phyloP scores from a whole-genome alignment of 2,329 filamentous ascomycete species.

The Fusarium graminum region DNA sequence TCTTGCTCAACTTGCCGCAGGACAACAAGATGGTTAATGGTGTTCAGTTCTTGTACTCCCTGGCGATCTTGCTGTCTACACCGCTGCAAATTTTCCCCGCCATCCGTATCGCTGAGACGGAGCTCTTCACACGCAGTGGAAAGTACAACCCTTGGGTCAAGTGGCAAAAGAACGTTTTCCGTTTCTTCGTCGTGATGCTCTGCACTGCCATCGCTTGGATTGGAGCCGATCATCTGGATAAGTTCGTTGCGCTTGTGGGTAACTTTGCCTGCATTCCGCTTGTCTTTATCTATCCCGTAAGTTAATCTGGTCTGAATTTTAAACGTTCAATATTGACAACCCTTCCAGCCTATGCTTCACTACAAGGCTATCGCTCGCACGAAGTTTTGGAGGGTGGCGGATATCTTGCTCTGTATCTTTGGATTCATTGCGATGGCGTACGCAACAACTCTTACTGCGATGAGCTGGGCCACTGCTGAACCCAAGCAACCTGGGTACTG shows the following conservation, averaged over 20 bases:
- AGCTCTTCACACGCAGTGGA: constrained; percentile 90
- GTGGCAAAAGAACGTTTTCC: constrained; percentile 99
- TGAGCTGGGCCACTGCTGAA: constrained; percentile 81
- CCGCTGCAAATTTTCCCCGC: constrained; percentile 97
- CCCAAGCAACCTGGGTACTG: constrained; percentile 67
- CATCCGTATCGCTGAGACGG: constrained; percentile 95
- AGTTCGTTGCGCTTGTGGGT: constrained; percentile 95
- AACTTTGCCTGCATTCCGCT: constrained; percentile 98
- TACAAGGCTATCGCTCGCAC: constrained; percentile 82
- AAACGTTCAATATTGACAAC: constrained; percentile 50
- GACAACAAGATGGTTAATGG: constrained; percentile 95
- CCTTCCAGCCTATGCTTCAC: constrained; percentile 85
- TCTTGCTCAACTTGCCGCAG: constrained; percentile 95
- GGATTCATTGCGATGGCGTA: constrained; percentile 91
- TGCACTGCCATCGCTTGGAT: constrained; percentile 92
- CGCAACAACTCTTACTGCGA: constrained; percentile 86
- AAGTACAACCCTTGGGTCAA: constrained; percentile 99
- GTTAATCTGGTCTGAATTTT: constrained; percentile 54
- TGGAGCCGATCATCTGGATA: constrained; percentile 93
- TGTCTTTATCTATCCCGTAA: constrained; percentile 97
- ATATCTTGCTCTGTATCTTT: constrained; percentile 83
- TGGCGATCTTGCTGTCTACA: constrained; percentile 95
- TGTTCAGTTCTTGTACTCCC: constrained; percentile 96
- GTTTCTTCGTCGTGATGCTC: constrained; percentile 89
- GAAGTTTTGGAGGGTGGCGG: constrained; percentile 74